Conservation (phyloP, 306 rosid species). For the Castanopsis chinensis region DNA sequence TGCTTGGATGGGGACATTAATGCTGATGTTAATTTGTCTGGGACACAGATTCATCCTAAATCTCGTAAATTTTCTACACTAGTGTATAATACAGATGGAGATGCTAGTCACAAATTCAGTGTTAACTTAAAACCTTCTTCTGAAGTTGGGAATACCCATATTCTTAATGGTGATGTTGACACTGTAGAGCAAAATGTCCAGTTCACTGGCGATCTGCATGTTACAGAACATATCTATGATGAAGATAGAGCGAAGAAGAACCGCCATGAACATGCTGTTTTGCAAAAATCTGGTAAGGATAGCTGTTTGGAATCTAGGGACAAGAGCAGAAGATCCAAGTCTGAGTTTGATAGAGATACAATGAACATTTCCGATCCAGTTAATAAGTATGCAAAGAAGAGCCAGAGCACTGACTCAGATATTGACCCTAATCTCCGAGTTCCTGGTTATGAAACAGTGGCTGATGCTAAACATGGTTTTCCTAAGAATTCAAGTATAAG, state of each 20-base stretch:
- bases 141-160: constrained; percentile 33
- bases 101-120: constrained; percentile 33
- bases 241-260: constrained; percentile 34
- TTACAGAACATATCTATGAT: constrained; percentile 6
- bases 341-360: constrained; percentile 36
- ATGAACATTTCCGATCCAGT: constrained; percentile 39
- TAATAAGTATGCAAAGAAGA: constrained; percentile 41
- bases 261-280: constrained; percentile 28
- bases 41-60: constrained; percentile 28
- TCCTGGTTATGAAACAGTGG: constrained; percentile 27
- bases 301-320: constrained; percentile 35
- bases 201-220: constrained; percentile 27
- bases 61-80: constrained; percentile 35
- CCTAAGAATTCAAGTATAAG: constrained; percentile 12
- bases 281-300: constrained; percentile 40
- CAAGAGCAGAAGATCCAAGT: constrained; percentile 31
- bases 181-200: constrained; percentile 26
- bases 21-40: constrained; percentile 17
- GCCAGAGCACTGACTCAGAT: constrained; percentile 32
- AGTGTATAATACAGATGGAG: constrained; percentile 28
- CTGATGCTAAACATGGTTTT: constrained; percentile 28
- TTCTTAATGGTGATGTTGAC: constrained; percentile 27
- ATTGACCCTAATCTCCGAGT: constrained; percentile 33
- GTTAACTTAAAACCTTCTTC: constrained; percentile 30
- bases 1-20: constrained; percentile 30